phyloP scores from a whole-genome alignment of 257 asterid genomes.

The Salvia miltiorrhiza region DNA sequence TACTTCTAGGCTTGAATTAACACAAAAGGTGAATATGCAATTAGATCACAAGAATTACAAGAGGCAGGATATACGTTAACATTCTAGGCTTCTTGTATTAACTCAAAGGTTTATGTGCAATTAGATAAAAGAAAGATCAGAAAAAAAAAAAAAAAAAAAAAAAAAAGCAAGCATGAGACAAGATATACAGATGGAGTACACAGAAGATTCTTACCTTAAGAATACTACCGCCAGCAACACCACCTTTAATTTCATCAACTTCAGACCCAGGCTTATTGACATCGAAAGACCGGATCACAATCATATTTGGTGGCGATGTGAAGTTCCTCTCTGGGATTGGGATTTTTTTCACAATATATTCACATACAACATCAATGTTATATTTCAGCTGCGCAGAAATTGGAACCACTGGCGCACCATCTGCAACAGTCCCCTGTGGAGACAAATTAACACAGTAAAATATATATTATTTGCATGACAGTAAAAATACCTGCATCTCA shows the following conservation, averaged over 20 bases:
- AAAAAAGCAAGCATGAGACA: too few relatives aligned
- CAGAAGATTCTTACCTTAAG: slow-evolving; percentile 90
- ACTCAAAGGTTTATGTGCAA: too few relatives aligned
- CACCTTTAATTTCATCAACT: slow-evolving; percentile 94
- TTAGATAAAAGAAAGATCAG: too few relatives aligned
- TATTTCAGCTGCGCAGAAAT: slow-evolving; percentile 97
- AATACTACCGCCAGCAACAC: slow-evolving; percentile 99
- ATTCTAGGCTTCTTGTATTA: too few relatives aligned
- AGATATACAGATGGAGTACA: too few relatives aligned
- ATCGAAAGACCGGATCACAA: slow-evolving; percentile 93
- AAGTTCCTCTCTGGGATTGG: slow-evolving; percentile 91
- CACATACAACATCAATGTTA: slow-evolving; percentile 88
- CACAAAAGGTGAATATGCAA: not conserved
- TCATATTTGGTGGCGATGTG: slow-evolving; percentile 92
- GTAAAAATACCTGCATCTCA: too few relatives aligned
- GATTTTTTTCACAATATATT: slow-evolving; percentile 78
- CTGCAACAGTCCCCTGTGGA: slow-evolving; percentile 93
- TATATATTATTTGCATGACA: too few relatives aligned
- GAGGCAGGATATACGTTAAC: not conserved
- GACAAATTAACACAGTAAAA: too few relatives aligned
- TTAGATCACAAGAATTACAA: not conserved
- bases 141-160: too few relatives aligned
- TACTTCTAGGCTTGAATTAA: not conserved
- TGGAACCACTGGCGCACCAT: slow-evolving; percentile 87
- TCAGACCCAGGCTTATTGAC: slow-evolving; percentile 98